Base-by-base conservation (phyloP, 345 rosid species). In the Eutrema yunnanense region DNA sequence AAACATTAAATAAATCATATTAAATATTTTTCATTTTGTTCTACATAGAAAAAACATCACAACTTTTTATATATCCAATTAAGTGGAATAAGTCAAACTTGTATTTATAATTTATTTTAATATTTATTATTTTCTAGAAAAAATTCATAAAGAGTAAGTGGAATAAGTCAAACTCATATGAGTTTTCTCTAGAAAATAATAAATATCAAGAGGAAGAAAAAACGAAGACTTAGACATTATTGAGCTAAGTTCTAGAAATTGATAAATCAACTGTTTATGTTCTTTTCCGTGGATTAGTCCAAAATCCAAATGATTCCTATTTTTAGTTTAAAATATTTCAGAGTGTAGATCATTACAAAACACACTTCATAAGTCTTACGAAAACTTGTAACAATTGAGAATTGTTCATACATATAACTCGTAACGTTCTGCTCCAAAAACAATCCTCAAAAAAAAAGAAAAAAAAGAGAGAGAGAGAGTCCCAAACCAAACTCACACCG, bases 401-500 rank as follows among this genome's bases (percentile, higher is more conserved):
- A 49, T 38, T 2, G 50, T 49, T 60, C 34, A 61, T 8, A 51
- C 60, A 14, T 60, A 19, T 7, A 51, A 62, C n/a, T 30, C 12
- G 27, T 22, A 47, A 57, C 14, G 19, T n/a, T 22, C 26, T 32
- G 34, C n/a, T 19, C 27, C 33, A 49, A 29, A 11, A 53, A 6
- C 11, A 34, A 10, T 30, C 4, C 67, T 63, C 42, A 55, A 56
- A 27, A 36, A 2, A 22, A 2, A 22, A 19, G 22, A 19, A 19
- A 19, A 19, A 19, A 19, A 19, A 22, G 32, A 49, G 3, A 42
- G 37, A 10, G 32, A 49, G 4, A 55, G 32, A 7, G 32, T 30
- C 52, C 2, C 36, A 62, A 52, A 62, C 69, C 62, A 62, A 62
- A 33, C 55, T 12, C 58, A 56, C 65, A 72, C 76, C 69, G 53